Base-by-base conservation (phyloP, 805 yeast genomes). In the baker's yeast (Saccharomyces cerevisiae) region DNA sequence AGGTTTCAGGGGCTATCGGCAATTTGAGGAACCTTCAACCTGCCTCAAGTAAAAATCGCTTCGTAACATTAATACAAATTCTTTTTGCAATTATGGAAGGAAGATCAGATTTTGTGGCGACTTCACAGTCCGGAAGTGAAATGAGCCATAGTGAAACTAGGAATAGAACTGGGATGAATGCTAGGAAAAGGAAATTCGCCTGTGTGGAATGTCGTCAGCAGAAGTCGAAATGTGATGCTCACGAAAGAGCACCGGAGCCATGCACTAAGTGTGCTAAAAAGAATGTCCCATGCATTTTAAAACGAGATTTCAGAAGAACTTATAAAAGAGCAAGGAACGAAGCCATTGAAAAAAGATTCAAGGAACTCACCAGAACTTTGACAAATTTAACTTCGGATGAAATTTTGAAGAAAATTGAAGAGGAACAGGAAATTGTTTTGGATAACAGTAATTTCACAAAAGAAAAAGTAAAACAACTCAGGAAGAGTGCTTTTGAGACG, bases 161-260 rank as follows among this genome's bases (percentile, higher is more conserved):
- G 43, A 36, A 36, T 24, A 36, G 43, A 11, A 24, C 22, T 3
- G 43, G 22, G 13, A 36, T 17, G 13, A 36, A 6, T 36, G 10
- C 43, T 9, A 54, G 54, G 32, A 65, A 60, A 49, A 60, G 68
- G 11, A 85, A 83, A 53, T 81, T 90, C 67, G 98, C 98, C 0
- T 94, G 99, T 74, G 89, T 89, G 0, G 96, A 92, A 64, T 94
- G 99, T 67, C 80, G 98, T 13, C 98, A 94, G 70, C 99, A 92
- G 68, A 94, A 94, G 71, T 85, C 90, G 36, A 81, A 83, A 63
- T 91, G 97, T 72, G 96, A 91, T 71, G 95, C 96, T 11, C 81
- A 77, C 59, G 90, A 82, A 55, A 76, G 75, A 51, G 80, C 83
- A 31, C 96, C 96, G 0, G 75, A 75, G 8, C 87, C 96, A 1